Percentiles rank a stretch among this genome's conserved stretches.
Evolutionary conservation across 148 eudicot species (phyloP).

Genomic region (Rhododendron ovatum): DNA sequence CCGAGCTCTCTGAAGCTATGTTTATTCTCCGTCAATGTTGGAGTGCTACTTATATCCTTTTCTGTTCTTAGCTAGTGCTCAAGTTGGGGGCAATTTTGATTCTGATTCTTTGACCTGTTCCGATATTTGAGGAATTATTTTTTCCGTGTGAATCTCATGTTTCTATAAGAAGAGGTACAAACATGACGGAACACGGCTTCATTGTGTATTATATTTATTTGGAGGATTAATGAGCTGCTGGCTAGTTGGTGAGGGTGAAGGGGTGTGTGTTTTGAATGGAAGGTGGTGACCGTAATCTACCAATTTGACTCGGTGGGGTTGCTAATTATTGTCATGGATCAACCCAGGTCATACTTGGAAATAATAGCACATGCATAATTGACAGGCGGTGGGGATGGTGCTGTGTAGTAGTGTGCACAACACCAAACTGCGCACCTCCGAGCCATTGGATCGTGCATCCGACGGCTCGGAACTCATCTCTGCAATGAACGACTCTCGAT

Average conservation of each 20-base stretch:
- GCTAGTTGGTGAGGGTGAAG: background rate
- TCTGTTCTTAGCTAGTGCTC: background rate
- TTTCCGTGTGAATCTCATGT: background rate
- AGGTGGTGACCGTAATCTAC: background rate
- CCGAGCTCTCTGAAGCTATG: background rate
- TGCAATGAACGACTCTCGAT: too few relatives aligned
- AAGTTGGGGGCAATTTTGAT: background rate
- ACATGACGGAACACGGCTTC: background rate
- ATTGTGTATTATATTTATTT: background rate
- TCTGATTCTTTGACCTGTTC: background rate
- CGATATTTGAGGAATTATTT: background rate
- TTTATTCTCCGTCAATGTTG: background rate
- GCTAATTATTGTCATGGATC: background rate
- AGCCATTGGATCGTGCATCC: too few relatives aligned
- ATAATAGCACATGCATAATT: background rate
- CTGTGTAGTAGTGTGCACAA: background rate
- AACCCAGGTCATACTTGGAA: background rate
- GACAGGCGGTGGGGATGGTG: too few relatives aligned
- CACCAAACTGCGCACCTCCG: too few relatives aligned
- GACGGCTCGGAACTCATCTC: too few relatives aligned
- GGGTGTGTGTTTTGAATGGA: background rate
- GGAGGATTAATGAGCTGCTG: background rate
- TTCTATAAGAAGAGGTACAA: background rate
- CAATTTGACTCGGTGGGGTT: background rate
- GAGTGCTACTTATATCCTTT: background rate